Base-by-base conservation (phyloP, 1,284 basidiomycete species). In the Sporisorium scitamineum region DNA sequence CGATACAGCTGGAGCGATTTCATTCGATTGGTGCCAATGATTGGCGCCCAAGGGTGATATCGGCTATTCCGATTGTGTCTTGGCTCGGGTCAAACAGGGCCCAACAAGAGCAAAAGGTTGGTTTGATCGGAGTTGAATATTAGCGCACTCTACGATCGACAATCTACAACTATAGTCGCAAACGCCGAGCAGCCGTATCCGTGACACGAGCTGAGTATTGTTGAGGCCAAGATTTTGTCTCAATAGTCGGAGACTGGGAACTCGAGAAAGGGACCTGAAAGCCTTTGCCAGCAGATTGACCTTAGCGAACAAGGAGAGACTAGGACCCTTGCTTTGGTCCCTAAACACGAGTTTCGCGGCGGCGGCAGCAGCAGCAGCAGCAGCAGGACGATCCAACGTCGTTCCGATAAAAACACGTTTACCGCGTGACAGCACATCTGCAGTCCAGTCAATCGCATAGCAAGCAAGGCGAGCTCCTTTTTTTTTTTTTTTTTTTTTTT, bases 351-450 rank as follows among this genome's bases (percentile, higher is more conserved):
- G 14, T 47, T 47, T 47, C 11, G 24, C 20, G 45, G 14, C 16
- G 22, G 16, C 7, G 24, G 32, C 13, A 50, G 27, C 24, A 39
- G 52, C 52, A 50, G 48, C 51, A 24, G 32, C 52, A 53, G 52
- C 52, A 54, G 11, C 16, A n/a, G 37, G 52, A 41, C 52, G 37
- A 54, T 54, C 52, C 26, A n/a, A 20, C 20, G 51, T 24, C 32
- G 32, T 37, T 52, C 51, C 51, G 32, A 50, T 20, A 20, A 48
- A 13, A 50, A 31, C 48, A 29, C 48, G 48, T 31, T 8, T 3
- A 11, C 27, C 48, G 48, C 48, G 48, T 50, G 48, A 50, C 48
- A 32, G 48, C 48, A 27, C 48, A 50, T 18, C 44, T 50, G 13
- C 16, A 20, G n/a, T n/a, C n/a, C 27, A 50, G 27, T 50, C 29